Evolutionary conservation across 2,329 filamentous ascomycete genomes (phyloP).

Genomic region (Coleophoma cylindrospora): DNA sequence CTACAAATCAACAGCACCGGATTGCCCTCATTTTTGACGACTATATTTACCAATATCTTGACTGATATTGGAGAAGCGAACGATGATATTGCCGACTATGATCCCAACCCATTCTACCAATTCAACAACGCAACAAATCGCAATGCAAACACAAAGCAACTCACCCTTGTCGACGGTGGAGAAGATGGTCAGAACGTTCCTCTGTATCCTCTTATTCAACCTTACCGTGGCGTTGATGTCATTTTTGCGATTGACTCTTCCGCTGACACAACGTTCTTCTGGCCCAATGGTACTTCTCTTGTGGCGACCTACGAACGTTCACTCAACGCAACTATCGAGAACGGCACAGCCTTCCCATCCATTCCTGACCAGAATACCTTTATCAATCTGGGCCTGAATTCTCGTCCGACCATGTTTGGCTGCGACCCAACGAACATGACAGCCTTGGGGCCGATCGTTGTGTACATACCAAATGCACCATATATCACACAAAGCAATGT

Average conservation of each 20-base stretch:
- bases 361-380: conserved; percentile 74
- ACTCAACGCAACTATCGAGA: conserved; percentile 48
- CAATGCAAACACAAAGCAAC: conserved; percentile 43
- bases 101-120: conserved; percentile 70
- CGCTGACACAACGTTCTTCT: conserved; percentile 62
- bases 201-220: conserved; percentile 71
- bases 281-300: conserved; percentile 74
- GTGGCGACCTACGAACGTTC: conserved; percentile 70
- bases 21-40: conserved; percentile 41
- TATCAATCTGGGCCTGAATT: conserved; percentile 71
- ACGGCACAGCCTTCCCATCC: conserved; percentile 66
- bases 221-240: conserved; percentile 66
- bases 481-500: conserved; percentile 75
- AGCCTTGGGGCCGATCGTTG: conserved; percentile 58
- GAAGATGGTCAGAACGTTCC: conserved; percentile 77
- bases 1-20: conserved; percentile 52
- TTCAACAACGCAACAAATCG: conserved; percentile 57
- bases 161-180: conserved; percentile 76
- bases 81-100: conserved; percentile 70
- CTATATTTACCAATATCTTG: conserved; percentile 50
- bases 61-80: conserved; percentile 48
- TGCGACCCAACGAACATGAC: conserved; percentile 65
- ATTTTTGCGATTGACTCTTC: conserved; percentile 78
- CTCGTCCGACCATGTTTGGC: conserved; percentile 73
- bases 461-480: conserved; percentile 85